A percentile compares a stretch with the other conserved stretches of the same genome.
Conservation (phyloP, 2,329 filamentous ascomycete genomes). For the Fusarium siculi region DNA sequence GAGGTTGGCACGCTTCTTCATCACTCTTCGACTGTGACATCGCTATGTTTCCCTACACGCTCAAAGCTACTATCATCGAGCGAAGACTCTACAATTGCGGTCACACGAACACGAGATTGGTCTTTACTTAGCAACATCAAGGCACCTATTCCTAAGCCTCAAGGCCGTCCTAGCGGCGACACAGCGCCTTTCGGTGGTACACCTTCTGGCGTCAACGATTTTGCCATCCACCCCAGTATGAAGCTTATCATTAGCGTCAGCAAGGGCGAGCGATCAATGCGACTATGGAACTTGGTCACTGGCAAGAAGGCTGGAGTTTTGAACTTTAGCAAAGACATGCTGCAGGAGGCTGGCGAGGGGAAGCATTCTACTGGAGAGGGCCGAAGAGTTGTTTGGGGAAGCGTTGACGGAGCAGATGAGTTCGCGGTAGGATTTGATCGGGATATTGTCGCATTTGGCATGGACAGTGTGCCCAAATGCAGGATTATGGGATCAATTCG, state of each 20-base stretch:
- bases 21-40: constrained; percentile 84
- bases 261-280: constrained; percentile 89
- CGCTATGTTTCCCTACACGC: constrained; percentile 83
- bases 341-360: constrained; percentile 80
- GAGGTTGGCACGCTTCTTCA: constrained; percentile 89
- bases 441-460: constrained; percentile 85
- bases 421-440: constrained; percentile 92
- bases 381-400: constrained; percentile 82
- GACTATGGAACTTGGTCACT: constrained; percentile 96
- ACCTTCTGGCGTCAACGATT: constrained; percentile 91
- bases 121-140: constrained; percentile 88
- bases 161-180: constrained; percentile 86
- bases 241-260: constrained; percentile 96
- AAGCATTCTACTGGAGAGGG: constrained; percentile 85
- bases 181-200: constrained; percentile 84
- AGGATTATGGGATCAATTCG: constrained; percentile 73
- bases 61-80: constrained; percentile 88
- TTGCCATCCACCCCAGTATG: constrained; percentile 94
- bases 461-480: constrained; percentile 85
- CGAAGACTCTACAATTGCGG: constrained; percentile 91
- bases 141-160: constrained; percentile 82
- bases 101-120: constrained; percentile 91
- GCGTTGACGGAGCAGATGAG: constrained; percentile 76
- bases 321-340: constrained; percentile 79
- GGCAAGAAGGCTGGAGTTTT: constrained; percentile 95